A percentile compares a stretch with the other conserved stretches of the same genome.
Evolutionary conservation across 2,329 filamentous ascomycete genomes (phyloP).

Genomic region (Cladosporium sp.): DNA sequence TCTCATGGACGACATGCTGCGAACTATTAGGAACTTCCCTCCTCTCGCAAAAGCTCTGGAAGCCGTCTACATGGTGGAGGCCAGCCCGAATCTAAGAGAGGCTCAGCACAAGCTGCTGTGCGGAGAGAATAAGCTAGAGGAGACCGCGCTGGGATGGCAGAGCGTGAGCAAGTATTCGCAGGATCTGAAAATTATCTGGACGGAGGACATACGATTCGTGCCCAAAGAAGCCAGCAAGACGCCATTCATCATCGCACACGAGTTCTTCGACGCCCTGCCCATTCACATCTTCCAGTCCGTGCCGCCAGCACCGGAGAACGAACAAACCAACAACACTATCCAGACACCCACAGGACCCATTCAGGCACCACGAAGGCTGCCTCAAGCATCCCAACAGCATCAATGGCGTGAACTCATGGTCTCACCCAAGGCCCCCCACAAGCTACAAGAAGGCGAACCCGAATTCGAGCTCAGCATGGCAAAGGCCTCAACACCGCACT

Average conservation of each 20-base stretch:
- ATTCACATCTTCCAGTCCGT: conserved; percentile 92
- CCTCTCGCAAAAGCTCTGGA: conserved; percentile 71
- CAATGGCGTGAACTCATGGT: conserved; percentile 85
- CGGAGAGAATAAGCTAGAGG: conserved; percentile 62
- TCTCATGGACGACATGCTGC: conserved; percentile 91
- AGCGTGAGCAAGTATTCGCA: conserved; percentile 70
- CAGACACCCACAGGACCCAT: conserved; percentile 47
- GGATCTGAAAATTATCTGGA: conserved; percentile 74
- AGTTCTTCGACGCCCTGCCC: conserved; percentile 96
- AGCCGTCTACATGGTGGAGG: conserved; percentile 89
- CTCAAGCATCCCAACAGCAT: conserved; percentile 38
- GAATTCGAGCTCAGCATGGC: conserved; percentile 87
- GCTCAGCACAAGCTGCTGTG: conserved; percentile 80
- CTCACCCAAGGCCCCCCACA: conserved; percentile 52
- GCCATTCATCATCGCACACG: conserved; percentile 92
- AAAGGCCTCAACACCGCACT: conserved; percentile 71
- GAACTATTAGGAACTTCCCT: conserved; percentile 80
- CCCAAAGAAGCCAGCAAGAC: conserved; percentile 62
- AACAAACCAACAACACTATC: conserved; percentile 35
- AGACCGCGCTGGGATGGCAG: conserved; percentile 68
- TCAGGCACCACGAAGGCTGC: conserved; percentile 30
- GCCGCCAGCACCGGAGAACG: conserved; percentile 23
- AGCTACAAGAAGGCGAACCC: conserved; percentile 49
- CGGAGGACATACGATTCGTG: conserved; percentile 80
- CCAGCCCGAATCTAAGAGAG: conserved; percentile 71